These are phyloP conservation scores for Barnettozyma californica DNA, from an alignment of 805 yeast genomes.

Conservation along the genomic window DNA sequence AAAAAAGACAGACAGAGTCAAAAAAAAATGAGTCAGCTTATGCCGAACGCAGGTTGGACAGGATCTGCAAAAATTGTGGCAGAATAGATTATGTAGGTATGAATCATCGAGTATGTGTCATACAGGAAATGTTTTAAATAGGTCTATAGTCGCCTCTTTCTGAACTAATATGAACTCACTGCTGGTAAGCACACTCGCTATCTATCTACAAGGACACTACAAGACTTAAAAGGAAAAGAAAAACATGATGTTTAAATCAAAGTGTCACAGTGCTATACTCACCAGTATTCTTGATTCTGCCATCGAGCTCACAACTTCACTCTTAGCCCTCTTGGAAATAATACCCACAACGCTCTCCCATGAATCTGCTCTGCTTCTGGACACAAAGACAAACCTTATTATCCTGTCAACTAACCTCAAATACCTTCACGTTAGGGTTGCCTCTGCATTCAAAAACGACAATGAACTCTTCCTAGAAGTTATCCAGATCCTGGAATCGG, in stretches of 20 bases:
- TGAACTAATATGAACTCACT: background rate
- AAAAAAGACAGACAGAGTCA: too few relatives aligned
- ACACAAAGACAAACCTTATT: conserved; percentile 2
- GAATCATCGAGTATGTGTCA: background rate
- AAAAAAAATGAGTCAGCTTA: background rate
- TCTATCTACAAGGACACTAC: too few relatives aligned
- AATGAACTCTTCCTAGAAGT: conserved; percentile 6
- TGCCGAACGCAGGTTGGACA: background rate
- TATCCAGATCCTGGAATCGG: conserved; percentile 2
- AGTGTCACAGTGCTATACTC: conserved; percentile 6
- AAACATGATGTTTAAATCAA: background rate
- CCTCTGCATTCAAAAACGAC: conserved; percentile 6
- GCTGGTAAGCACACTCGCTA: too few relatives aligned
- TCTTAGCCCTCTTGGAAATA: background rate
- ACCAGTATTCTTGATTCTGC: conserved; percentile 3
- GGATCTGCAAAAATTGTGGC: too few relatives aligned
- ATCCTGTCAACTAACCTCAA: conserved; percentile 6
- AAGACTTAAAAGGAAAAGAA: too few relatives aligned
- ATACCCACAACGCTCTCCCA: conserved; percentile 1
- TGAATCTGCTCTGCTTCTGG: background rate
- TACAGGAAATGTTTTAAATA: background rate
- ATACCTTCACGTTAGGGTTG: conserved; percentile 3
- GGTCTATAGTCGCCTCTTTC: background rate
- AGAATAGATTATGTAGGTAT: background rate
- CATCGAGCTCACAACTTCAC: background rate